Percentiles rank a stretch among this genome's conserved stretches.
Evolutionary conservation across 257 asterid species (phyloP).

Genomic region (Gentiana straminea): DNA sequence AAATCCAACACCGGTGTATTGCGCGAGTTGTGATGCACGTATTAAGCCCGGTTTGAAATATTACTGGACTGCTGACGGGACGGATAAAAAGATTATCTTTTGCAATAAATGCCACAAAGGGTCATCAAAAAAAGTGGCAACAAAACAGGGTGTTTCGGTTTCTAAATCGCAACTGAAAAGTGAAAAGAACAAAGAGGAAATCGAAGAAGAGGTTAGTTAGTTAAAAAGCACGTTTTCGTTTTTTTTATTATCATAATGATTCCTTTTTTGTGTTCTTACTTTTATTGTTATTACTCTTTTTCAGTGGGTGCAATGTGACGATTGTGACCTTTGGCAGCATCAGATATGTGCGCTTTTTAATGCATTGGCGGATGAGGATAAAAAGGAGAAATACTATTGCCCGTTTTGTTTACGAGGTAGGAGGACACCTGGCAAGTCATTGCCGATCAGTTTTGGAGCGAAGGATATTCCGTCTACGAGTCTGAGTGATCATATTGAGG

Average conservation of each 20-base stretch:
- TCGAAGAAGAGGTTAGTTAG: conserved; percentile 41
- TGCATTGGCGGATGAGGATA: conserved; percentile 34
- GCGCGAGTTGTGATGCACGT: conserved; percentile 34
- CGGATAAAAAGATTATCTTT: conserved; percentile 22
- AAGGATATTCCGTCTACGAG: conserved; percentile 55
- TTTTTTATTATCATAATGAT: conserved; percentile 7
- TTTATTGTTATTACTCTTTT: conserved; percentile 12
- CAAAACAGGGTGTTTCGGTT: conserved; percentile 33
- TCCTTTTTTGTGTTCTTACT: conserved; percentile 1
- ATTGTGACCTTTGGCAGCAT: conserved; percentile 65
- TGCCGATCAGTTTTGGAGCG: conserved; percentile 35
- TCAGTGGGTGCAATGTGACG: conserved; percentile 75
- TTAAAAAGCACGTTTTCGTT: conserved; percentile 1
- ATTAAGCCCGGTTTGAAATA: conserved; percentile 32
- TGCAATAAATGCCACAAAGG: conserved; percentile 40
- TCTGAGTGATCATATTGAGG: conserved; percentile 62
- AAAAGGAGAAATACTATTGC: conserved; percentile 38
- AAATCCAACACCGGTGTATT: conserved; percentile 32
- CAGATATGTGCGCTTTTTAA: conserved; percentile 69
- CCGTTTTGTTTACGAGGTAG: conserved; percentile 48
- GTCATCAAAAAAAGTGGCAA: conserved; percentile 34
- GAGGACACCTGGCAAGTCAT: conserved; percentile 23
- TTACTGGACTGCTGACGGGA: conserved; percentile 30
- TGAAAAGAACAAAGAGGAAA: conserved; percentile 29
- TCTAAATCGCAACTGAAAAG: conserved; percentile 34